Evolutionary conservation across 805 yeast genomes (phyloP), one percentile per base, ranked within the genome.

Genomic region (Teunomyces panamensis): DNA sequence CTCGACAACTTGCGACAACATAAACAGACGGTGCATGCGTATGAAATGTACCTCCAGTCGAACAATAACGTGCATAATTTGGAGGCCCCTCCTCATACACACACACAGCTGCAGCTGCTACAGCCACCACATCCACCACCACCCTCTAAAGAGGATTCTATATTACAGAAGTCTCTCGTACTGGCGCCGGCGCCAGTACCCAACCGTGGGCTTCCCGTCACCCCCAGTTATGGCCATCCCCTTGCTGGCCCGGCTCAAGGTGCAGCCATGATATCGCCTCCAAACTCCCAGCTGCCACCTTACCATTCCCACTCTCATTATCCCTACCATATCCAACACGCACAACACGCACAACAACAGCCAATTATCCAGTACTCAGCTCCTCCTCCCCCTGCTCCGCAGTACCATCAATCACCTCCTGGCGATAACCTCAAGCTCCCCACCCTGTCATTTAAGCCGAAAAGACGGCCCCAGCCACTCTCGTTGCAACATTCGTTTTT

Each of bases 1-100:
- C 69, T 91, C 49, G 97, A 91, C 66, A 91, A 91, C 63, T 74
- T 91, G 52, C 77, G 96, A 50, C 97, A 91, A 68, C 97, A 90
- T 68, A 85, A 86, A 50, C 95, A 89, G 60, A 87, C 97, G 2
- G 78, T 73, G 34, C 77, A 73, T 52, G 76, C 77, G 8, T 73
- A 69, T 56, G 77, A 71, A 49, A 63, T 58, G 35, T 66, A 37
- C 9, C 41, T 37, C 41, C 41, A 37, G 41, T 24, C 41, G 26
- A 37, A 37, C 26, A 37, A 37, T 37, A 37, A 37, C 30, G 41
- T 37, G 41, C 28, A 17, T 27, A 11, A 28, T 24, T 17, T 30
- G 24, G 28, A 17, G 43, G 30, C 29, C 3, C 32, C 14, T 10
- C 33, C 44, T 10, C 28, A 24, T 33, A 4, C 24, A 20, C 24